Percentiles rank a stretch among this genome's conserved stretches.
phyloP scores from a whole-genome alignment of 805 yeast species.

The Pichia scutulata region DNA sequence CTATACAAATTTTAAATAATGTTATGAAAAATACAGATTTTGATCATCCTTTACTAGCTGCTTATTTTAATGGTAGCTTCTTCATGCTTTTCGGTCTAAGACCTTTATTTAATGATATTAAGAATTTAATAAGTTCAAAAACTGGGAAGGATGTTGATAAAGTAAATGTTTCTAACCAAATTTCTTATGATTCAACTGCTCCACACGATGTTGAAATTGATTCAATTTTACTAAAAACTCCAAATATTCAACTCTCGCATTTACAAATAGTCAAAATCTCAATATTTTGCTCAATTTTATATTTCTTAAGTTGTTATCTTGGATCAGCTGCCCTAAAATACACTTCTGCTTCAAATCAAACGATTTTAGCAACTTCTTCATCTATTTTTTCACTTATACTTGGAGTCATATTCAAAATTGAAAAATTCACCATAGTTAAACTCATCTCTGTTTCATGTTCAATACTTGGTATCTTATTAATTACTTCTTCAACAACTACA shows the following conservation, averaged over 20 bases:
- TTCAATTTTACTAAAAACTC: conserved; percentile 8
- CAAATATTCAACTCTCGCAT: conserved; percentile 16
- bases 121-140: background rate
- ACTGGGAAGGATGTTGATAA: background rate
- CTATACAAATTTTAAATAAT: conserved; percentile 40
- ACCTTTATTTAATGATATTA: conserved; percentile 15
- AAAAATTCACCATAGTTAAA: conserved; percentile 35
- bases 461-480: conserved; percentile 38
- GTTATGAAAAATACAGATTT: conserved; percentile 42
- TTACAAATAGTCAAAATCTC: conserved; percentile 32
- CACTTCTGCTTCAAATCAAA: conserved; percentile 47
- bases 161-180: conserved; percentile 1
- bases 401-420: conserved; percentile 35
- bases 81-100: conserved; percentile 40
- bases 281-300: conserved; percentile 33
- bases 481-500: conserved; percentile 24
- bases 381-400: conserved; percentile 42
- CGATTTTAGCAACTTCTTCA: conserved; percentile 43
- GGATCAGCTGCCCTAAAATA: conserved; percentile 37
- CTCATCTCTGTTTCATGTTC: conserved; percentile 37
- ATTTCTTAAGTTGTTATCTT: conserved; percentile 34
- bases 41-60: conserved; percentile 41
- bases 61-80: conserved; percentile 41
- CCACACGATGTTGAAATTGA: background rate
- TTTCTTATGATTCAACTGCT: background rate